Conservation (phyloP, 2,329 filamentous ascomycete genomes). For the Clarireedia monteithiana region DNA sequence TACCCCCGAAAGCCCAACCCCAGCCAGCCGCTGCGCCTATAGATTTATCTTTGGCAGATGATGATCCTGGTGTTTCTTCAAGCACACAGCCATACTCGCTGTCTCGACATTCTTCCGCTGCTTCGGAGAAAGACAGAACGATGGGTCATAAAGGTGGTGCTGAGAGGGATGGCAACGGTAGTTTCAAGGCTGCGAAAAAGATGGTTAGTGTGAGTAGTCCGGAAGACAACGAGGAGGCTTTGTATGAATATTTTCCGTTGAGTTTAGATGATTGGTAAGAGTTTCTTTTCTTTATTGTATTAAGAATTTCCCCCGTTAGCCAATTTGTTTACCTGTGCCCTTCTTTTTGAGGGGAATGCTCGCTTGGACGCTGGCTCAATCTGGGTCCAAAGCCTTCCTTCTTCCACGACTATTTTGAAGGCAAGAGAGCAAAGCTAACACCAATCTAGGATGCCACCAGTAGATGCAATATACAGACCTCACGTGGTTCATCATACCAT, state of each 20-base stretch:
- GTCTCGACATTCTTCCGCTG: not conserved
- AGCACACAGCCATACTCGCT: conserved; percentile 6
- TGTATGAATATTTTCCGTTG: conserved; percentile 93
- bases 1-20: conserved; percentile 8
- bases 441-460: conserved; percentile 61
- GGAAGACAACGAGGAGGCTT: conserved; percentile 68
- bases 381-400: too few relatives aligned
- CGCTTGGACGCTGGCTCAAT: not conserved
- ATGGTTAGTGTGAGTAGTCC: conserved; percentile 44
- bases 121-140: not conserved
- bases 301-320: not conserved
- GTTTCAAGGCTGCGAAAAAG: conserved; percentile 28
- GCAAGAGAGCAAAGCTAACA: not conserved
- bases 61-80: conserved; percentile 12
- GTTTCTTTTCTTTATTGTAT: conserved; percentile 11
- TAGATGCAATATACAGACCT: conserved; percentile 83
- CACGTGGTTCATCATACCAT: conserved; percentile 89
- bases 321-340: not conserved
- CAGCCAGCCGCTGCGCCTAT: conserved; percentile 19
- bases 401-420: not conserved
- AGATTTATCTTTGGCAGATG: conserved; percentile 26
- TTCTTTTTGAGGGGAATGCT: not conserved
- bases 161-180: conserved; percentile 27
- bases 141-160: not conserved
- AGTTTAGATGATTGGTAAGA: conserved; percentile 76